Base-by-base conservation (phyloP, 192 early-diverging fungal genomes). In the Coemansia reversa region DNA sequence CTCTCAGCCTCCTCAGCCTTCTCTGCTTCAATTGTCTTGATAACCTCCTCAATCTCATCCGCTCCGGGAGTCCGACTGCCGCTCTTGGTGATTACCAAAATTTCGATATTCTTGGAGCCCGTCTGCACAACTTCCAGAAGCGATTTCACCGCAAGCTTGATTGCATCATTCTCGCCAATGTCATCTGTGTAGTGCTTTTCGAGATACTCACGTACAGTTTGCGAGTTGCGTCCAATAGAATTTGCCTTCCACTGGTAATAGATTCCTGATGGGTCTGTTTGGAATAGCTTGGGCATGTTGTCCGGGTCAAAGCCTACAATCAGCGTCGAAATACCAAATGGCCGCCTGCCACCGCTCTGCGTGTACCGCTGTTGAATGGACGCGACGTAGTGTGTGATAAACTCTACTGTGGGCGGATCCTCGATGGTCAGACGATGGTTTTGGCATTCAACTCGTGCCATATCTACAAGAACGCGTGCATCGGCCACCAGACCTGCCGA, bases 191-290 rank as follows among this genome's bases (percentile, higher is more conserved):
- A 94, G 76, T 97, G 94, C 89, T 97, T 96, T 67, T 99, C 97
- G 67, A 98, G 84, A 77, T 98, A 99, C 74, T 99, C 97, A 51
- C 93, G 91, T 42, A 99, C 95, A 2, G 94, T 98, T 83, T 99
- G 94, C 75, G 94, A 92, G 68, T 89, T 94, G 69, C 95, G 86
- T 11, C 97, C 97, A 76, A 99, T 96, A 25, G 97, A 84, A 73
- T 94, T 97, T 48, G 97, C 97, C 87, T 98, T 98, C 95, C 95
- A 99, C 68, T 93, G 93, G 65, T 94, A 93, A 72, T 95, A 98
- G 70, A 97, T 97, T 25, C 97, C 97, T n/a, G 94, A 94, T 12
- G 97, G 97, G 53, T 99, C 95, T 6, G 97, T 99, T 82, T 94
- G 93, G 82, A 95, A 99, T 56, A 99, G 86, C 77, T 91, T 91